phyloP scores from a whole-genome alignment of 805 yeast species.

The Teunomyces stri region DNA sequence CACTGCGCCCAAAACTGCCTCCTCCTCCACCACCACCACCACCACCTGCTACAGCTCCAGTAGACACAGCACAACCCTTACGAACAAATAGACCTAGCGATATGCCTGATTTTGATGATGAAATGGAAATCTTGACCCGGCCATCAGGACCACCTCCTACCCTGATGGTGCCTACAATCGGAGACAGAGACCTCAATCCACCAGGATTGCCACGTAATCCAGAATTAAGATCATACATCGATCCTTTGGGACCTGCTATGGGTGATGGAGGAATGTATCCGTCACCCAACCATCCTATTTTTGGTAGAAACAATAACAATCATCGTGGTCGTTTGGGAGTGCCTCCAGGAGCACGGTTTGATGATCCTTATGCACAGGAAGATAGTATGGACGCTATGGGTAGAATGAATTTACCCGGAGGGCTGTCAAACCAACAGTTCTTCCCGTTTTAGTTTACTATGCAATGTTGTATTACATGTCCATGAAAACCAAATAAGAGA shows the following conservation, averaged over 20 bases:
- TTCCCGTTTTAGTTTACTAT: not conserved
- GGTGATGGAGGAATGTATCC: slow-evolving; percentile 57
- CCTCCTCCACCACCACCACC: slow-evolving; percentile 1
- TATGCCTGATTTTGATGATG: slow-evolving; percentile 56
- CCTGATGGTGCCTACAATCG: slow-evolving; percentile 33
- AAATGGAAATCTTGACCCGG: slow-evolving; percentile 37
- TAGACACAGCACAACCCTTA: slow-evolving; percentile 4
- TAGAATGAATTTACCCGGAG: slow-evolving; percentile 22
- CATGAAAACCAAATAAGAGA: not conserved
- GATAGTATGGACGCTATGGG: slow-evolving; percentile 46
- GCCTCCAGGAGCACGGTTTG: slow-evolving; percentile 51
- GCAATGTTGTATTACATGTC: not conserved
- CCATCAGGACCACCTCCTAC: slow-evolving; percentile 4
- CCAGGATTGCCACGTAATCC: slow-evolving; percentile 43
- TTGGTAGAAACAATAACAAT: slow-evolving; percentile 20
- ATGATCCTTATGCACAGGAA: slow-evolving; percentile 46
- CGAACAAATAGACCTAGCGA: slow-evolving; percentile 25
- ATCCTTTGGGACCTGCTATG: slow-evolving; percentile 32
- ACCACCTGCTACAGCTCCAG: not conserved
- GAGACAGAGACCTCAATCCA: slow-evolving; percentile 53
- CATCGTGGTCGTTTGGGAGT: slow-evolving; percentile 23
- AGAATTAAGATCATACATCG: slow-evolving; percentile 39
- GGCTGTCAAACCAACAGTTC: not conserved
- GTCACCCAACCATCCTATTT: slow-evolving; percentile 50
- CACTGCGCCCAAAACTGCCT: not conserved